Evolutionary conservation across 2,329 filamentous ascomycete species (phyloP), one percentile per base, ranked within the genome.

Genomic region (Aureobasidium vineae): DNA sequence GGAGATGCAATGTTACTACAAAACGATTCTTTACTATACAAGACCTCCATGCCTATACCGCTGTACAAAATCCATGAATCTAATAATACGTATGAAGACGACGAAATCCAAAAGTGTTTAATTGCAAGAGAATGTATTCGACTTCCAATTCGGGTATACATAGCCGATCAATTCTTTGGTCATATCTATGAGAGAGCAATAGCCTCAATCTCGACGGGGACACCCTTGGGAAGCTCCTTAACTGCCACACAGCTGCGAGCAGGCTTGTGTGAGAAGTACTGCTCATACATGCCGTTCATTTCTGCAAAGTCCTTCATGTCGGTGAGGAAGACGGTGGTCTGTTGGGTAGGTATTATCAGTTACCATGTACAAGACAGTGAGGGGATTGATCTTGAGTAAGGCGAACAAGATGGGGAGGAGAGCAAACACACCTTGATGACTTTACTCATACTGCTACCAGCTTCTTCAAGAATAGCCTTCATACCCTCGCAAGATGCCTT

Each of bases 371-470:
- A 31, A 31, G 31, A 31, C 31, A n/a, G n/a, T n/a, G n/a, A n/a
- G n/a, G n/a, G n/a, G n/a, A n/a, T n/a, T n/a, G n/a, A n/a, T n/a
- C n/a, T n/a, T n/a, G n/a, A n/a, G n/a, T n/a, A n/a, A n/a, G n/a
- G n/a, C n/a, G n/a, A n/a, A n/a, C n/a, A n/a, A n/a, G n/a, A n/a
- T n/a, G n/a, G n/a, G n/a, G n/a, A n/a, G n/a, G n/a, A n/a, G n/a
- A n/a, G n/a, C n/a, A n/a, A n/a, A n/a, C n/a, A n/a, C n/a, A n/a
- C 90, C 85, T 97, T 97, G 80, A 97, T 90, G 54, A 97, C 89
- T 78, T 88, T 90, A 70, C 86, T 79, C 67, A 98, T 84, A 63
- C 85, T 86, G 26, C 90, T 93, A 64, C 91, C 92, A 28, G 92
- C 92, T 72, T 88, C 91, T 68, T 87, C 85, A 61, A 98, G 86